Base-by-base conservation (phyloP, 805 yeast genomes). In the Suhomyces canberraensis region DNA sequence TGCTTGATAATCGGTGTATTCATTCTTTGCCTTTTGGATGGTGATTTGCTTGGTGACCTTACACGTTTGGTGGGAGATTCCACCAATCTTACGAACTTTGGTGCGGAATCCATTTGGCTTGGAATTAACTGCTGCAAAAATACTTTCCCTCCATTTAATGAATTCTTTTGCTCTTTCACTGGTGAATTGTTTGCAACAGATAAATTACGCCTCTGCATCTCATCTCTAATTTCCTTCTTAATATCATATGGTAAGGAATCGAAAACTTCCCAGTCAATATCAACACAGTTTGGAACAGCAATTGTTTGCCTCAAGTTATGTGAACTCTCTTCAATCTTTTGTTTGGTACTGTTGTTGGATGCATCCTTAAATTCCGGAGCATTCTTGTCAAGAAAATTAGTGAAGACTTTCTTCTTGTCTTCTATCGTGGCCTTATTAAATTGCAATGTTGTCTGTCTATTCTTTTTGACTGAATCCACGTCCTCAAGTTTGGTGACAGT, bases 211-310 rank as follows among this genome's bases (percentile, higher is more conserved):
- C 76, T 60, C 6, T 62, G 47, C 20, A 81, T 51, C 42, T 83
- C 87, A 3, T 56, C 53, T 41, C 61, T 66, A 1, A 89, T 51
- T 47, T 89, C 96, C 1, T 58, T 46, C 46, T 78, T 78, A 4
- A 89, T 76, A 16, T 80, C 83, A 2, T 57, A 47, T 0, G 96
- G 96, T 7, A 89, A 58, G 31, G 71, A 75, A 9, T 72, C 64
- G 49, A 86, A 76, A 1, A 84, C 85, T 2, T 72, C 76, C 72
- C 79, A 68, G 48, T 87, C 88, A 24, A 82, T 67, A n/a, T 73
- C 42, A n/a, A 41, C 47, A n/a, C 16, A 11, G 8, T 13, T 22
- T 17, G 20, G 31, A 14, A 24, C 31, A n/a, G n/a, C n/a, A n/a
- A n/a, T n/a, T n/a, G n/a, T n/a, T n/a, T n/a, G n/a, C n/a, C n/a